Evolutionary conservation across 73 alveolate species (phyloP), one percentile per base, ranked within the genome.

Genomic region (Durusdinium trenchii): DNA sequence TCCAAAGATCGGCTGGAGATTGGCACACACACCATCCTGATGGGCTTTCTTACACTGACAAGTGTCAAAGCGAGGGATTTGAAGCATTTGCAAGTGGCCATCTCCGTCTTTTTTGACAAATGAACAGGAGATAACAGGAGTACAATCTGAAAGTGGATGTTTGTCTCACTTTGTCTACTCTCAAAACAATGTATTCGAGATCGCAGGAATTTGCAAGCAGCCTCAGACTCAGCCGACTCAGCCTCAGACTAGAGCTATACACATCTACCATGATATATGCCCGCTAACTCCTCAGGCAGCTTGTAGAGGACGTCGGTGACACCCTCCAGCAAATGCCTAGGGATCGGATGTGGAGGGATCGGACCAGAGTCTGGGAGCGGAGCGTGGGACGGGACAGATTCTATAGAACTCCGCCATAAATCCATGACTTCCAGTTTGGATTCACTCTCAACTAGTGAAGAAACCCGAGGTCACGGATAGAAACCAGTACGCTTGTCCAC

Each of bases 1-100:
- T 40, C 98, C 98, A 78, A 91, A 91, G 98, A 91, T 91, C 20
- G 98, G 98, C 43, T 78, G 98, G 78, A 91, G 61, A 57, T 78
- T 52, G 43, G 32, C 51, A 78, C 98, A 91, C 6, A 42, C 50
- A 54, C 94, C 94, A n/a, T 54, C 64, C 64, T 54, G 64, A 20
- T 20, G 64, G 64, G 64, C 64, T n/a, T n/a, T n/a, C 64, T 12
- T 9, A 54, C 64, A 20, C 64, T 54, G 9, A 20, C 28, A 54
- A 54, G 64, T 20, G 9, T 9, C 64, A 54, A 54, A 20, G 9
- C 20, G 64, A 20, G 64, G n/a, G n/a, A n/a, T n/a, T n/a, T n/a
- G n/a, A n/a, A n/a, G n/a, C n/a, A n/a, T n/a, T n/a, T n/a, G n/a
- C n/a, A n/a, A n/a, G n/a, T n/a, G n/a, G n/a, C n/a, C n/a, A n/a